Evolutionary conservation across 352 stramenopile species (phyloP).

Genomic region (Phytopythium montanum): DNA sequence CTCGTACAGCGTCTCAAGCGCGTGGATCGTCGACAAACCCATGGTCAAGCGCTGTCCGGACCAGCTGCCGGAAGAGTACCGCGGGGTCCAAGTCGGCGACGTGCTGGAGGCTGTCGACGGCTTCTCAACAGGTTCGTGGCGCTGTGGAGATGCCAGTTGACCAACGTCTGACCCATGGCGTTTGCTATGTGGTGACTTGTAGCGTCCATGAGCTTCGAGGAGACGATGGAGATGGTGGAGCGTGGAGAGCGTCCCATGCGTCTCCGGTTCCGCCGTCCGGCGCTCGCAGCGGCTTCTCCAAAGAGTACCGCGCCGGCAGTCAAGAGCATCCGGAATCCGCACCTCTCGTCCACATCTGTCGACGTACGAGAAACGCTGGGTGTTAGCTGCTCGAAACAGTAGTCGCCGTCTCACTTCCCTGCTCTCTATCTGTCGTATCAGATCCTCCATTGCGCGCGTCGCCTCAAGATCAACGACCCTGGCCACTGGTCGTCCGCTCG

Average conservation of each 20-base stretch:
- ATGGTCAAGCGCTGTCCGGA: slow-evolving; percentile 34
- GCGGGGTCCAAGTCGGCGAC: slow-evolving; percentile 49
- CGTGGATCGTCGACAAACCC: slow-evolving; percentile 50
- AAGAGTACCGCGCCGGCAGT: not conserved
- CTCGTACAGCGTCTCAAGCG: slow-evolving; percentile 24
- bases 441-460: slow-evolving; percentile 62
- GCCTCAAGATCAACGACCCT: slow-evolving; percentile 63
- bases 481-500: slow-evolving; percentile 56
- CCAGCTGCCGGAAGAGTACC: slow-evolving; percentile 32
- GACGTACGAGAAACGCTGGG: slow-evolving; percentile 31
- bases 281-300: slow-evolving; percentile 17
- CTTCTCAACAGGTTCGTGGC: slow-evolving; percentile 49
- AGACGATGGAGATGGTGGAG: slow-evolving; percentile 50
- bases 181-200: not conserved
- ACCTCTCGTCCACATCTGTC: slow-evolving; percentile 30
- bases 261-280: slow-evolving; percentile 46
- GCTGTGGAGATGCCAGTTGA: not conserved
- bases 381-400: not conserved
- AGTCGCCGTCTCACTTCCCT: not conserved
- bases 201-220: slow-evolving; percentile 58
- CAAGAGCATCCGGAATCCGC: slow-evolving; percentile 3
- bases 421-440: slow-evolving; percentile 13
- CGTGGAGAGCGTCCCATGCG: slow-evolving; percentile 54
- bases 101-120: slow-evolving; percentile 71
- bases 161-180: not conserved